Percentiles rank a stretch among this genome's conserved stretches.
These are phyloP conservation scores for Zoysia japonica DNA, from an alignment of 176 grass and related monocot species.

Conservation along the genomic window DNA sequence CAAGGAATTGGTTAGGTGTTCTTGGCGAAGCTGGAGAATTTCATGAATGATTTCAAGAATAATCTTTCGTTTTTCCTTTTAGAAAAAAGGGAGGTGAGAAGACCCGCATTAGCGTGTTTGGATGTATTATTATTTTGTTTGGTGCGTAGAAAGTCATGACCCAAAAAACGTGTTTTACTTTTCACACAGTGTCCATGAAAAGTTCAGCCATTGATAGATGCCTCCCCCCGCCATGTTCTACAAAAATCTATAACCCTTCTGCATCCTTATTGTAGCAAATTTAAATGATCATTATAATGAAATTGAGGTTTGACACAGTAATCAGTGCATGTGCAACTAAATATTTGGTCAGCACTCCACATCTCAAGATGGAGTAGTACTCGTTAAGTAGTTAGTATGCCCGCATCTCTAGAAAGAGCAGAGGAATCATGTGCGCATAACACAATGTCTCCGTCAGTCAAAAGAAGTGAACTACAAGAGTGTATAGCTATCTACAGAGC, in stretches of 20 bases:
- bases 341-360: too few species aligned
- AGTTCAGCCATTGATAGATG: not conserved
- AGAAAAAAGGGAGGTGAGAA: not conserved
- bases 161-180: not conserved
- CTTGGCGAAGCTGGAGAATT: not conserved
- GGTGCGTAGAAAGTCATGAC: not conserved
- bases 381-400: too few species aligned
- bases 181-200: not conserved
- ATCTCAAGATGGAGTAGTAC: too few species aligned
- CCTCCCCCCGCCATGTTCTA: not conserved
- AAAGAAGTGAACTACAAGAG: too few species aligned
- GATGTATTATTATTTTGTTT: not conserved
- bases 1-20: not conserved
- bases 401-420: too few species aligned
- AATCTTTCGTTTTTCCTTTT: not conserved
- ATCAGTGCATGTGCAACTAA: too few species aligned
- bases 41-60: not conserved
- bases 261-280: not conserved
- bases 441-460: too few species aligned
- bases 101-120: not conserved
- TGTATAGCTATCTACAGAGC: too few species aligned
- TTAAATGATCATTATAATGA: too few species aligned
- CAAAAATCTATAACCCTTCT: not conserved
- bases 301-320: too few species aligned
- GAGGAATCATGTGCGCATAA: too few species aligned